Conservation (phyloP, 2,329 filamentous ascomycete genomes). For the Nigrograna mackinnonii region DNA sequence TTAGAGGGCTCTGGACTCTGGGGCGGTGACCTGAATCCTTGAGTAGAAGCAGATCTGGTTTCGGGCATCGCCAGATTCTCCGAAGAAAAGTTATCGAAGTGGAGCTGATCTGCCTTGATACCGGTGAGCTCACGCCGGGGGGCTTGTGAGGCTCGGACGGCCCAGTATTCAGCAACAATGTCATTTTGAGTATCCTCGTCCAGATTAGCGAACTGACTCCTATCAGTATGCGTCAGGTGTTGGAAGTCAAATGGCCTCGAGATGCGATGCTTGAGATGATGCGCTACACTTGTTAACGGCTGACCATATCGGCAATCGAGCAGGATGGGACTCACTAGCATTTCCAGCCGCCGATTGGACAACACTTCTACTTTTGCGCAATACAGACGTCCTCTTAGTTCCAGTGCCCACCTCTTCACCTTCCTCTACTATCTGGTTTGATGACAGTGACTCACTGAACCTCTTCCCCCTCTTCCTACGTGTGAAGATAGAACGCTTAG, state of each 20-base stretch:
- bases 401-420: slow-evolving; percentile 27
- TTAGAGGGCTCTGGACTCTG: slow-evolving; percentile 20
- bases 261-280: slow-evolving; percentile 46
- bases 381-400: slow-evolving; percentile 33
- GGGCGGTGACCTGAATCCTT: slow-evolving; percentile 23
- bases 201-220: slow-evolving; percentile 56
- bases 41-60: slow-evolving; percentile 16
- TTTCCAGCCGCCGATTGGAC: slow-evolving; percentile 20
- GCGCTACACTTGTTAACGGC: too few species aligned
- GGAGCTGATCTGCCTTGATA: slow-evolving; percentile 55
- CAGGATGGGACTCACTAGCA: slow-evolving; percentile 24
- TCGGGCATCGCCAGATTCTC: slow-evolving; percentile 22
- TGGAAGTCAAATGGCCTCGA: slow-evolving; percentile 68
- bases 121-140: slow-evolving; percentile 55
- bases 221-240: slow-evolving; percentile 63
- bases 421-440: slow-evolving; percentile 20
- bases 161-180: slow-evolving; percentile 57
- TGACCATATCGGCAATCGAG: slow-evolving; percentile 2
- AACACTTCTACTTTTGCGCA: slow-evolving; percentile 32
- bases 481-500: slow-evolving; percentile 32
- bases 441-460: slow-evolving; percentile 34
- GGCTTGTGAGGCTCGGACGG: slow-evolving; percentile 56
- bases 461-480: slow-evolving; percentile 39
- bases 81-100: slow-evolving; percentile 29
- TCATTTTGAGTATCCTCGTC: slow-evolving; percentile 56